phyloP scores from a whole-genome alignment of 2,329 filamentous ascomycete genomes.

The Golovinomyces cichoracearum region DNA sequence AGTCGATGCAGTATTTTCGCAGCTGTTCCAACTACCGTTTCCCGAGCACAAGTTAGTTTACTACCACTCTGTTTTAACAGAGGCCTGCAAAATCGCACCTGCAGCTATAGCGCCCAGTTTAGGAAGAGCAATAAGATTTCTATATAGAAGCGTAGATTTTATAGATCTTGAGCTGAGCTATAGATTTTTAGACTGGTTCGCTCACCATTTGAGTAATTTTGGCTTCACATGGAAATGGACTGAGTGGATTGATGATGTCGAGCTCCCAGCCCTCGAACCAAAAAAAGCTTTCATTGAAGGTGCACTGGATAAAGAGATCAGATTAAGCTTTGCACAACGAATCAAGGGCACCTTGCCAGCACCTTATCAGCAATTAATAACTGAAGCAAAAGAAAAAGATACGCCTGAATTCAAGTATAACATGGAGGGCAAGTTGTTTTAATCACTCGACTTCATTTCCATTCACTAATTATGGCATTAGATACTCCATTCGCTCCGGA shows the following conservation, averaged over 20 bases:
- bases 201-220: slow-evolving; percentile 94
- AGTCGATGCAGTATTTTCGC: slow-evolving; percentile 92
- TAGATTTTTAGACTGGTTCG: slow-evolving; percentile 90
- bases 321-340: slow-evolving; percentile 81
- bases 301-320: slow-evolving; percentile 85
- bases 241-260: slow-evolving; percentile 78
- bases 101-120: slow-evolving; percentile 88
- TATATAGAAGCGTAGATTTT: slow-evolving; percentile 57
- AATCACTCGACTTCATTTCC: no score
- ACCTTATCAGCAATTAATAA: slow-evolving; percentile 56
- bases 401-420: slow-evolving; percentile 88
- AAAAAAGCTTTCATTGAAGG: slow-evolving; percentile 84
- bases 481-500: slow-evolving; percentile 60
- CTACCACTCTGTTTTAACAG: slow-evolving; percentile 83
- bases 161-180: slow-evolving; percentile 72
- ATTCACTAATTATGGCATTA: slow-evolving; percentile 15
- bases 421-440: slow-evolving; percentile 32
- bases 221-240: slow-evolving; percentile 99
- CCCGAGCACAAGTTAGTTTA: slow-evolving; percentile 89
- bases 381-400: slow-evolving; percentile 74
- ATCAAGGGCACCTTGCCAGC: slow-evolving; percentile 82
- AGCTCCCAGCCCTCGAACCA: slow-evolving; percentile 50
- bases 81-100: slow-evolving; percentile 84
- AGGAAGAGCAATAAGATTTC: slow-evolving; percentile 70
- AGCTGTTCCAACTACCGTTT: slow-evolving; percentile 64